Evolutionary conservation across 2,329 filamentous ascomycete genomes (phyloP), one percentile per base, ranked within the genome.

Genomic region (Cytospora chrysosperma): DNA sequence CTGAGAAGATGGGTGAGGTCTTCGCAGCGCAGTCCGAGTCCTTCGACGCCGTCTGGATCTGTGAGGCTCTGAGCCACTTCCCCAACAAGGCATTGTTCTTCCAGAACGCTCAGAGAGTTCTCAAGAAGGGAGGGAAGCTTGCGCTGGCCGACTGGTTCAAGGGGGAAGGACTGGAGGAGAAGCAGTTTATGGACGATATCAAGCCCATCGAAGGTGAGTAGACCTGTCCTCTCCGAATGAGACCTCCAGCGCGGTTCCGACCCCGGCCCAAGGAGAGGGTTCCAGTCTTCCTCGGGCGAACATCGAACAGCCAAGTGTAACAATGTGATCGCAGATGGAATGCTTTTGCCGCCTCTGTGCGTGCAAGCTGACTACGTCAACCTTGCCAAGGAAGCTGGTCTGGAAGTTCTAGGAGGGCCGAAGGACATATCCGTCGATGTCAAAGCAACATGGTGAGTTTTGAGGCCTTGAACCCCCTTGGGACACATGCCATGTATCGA

Each of bases 81-180:
- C 83, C 84, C 0, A 78, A 86, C 69, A 87, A 87, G 71, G 74
- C 77, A 2, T 73, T 86, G 2, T 87, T 87, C 74, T 87, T 87
- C 70, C 71, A 73, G 28, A 86, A 86, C 65, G 79, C 81, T 1
- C 74, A 74, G 32, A 74, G 73, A 54, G 74, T 87, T 37, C 73
- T 88, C 56, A 79, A 75, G 43, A 63, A 74, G 0, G 80, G 81
- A 0, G 82, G 82, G 1, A 82, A 80, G 71, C 71, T 88, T 52
- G 82, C 85, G 4, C 73, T 88, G 59, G 83, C 84, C 27, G 85
- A 88, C 71, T 87, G 85, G 85, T 87, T 87, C 75, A 85, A 83
- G 75, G 79, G 77, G 15, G 81, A 81, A 60, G 72, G 70, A 26
- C 69, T 86, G 51, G 75, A 72, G 0, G 73, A 79, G 65, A 72